Conservation (phyloP, 2,329 filamentous ascomycete genomes). For the Myriosclerotinia duriaeana region DNA sequence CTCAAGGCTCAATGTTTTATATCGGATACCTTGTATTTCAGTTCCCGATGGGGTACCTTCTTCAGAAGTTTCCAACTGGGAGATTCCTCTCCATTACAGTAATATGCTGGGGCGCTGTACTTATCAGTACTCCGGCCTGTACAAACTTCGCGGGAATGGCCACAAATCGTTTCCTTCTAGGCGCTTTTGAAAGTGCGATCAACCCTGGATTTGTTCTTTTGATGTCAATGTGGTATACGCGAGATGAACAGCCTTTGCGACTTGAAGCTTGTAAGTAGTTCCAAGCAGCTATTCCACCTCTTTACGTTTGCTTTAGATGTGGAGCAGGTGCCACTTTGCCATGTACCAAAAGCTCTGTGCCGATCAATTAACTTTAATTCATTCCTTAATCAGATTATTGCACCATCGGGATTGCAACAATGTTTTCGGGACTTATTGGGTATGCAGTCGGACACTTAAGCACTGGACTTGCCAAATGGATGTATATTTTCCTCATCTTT, state of each 20-base stretch:
- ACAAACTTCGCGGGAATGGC: constrained; percentile 32
- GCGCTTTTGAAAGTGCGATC: constrained; percentile 34
- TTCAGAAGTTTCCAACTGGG: constrained; percentile 34
- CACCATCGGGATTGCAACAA: constrained; percentile 41
- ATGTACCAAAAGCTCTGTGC: constrained; percentile 17
- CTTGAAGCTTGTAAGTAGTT: constrained; percentile 17
- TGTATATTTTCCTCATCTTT: constrained; percentile 28
- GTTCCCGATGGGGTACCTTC: constrained; percentile 34
- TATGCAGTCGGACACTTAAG: constrained; percentile 6
- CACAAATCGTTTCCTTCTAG: constrained; percentile 36
- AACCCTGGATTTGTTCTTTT: constrained; percentile 41
- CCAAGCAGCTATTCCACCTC: constrained; percentile 38
- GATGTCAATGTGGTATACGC: constrained; percentile 39
- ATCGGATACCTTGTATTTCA: constrained; percentile 34
- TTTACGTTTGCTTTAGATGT: constrained; percentile 40
- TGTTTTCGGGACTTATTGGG: constrained; percentile 42
- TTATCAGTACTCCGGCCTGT: constrained; percentile 40
- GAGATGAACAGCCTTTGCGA: constrained; percentile 20
- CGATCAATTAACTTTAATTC: not conserved
- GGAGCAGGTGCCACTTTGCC: constrained; percentile 34
- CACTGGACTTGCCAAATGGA: constrained; percentile 12
- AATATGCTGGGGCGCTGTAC: constrained; percentile 40
- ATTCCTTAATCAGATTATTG: constrained; percentile 38
- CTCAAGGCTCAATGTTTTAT: constrained; percentile 42
- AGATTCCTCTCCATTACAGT: constrained; percentile 24